Conservation (phyloP, 768 basidiomycete species). For the Panaeolus cyanescens region DNA sequence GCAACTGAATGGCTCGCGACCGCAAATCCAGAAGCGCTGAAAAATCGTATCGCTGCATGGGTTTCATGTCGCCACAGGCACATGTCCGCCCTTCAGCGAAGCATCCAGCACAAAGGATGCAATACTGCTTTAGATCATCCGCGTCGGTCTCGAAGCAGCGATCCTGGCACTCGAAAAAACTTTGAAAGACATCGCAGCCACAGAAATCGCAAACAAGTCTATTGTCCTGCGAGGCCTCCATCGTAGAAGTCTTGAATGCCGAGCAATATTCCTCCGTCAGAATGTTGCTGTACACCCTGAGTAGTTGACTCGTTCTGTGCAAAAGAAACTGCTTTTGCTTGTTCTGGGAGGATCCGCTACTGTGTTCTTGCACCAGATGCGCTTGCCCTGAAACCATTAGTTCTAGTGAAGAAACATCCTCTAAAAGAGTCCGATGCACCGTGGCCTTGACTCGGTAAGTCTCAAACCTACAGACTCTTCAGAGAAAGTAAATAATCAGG, state of each 20-base stretch:
- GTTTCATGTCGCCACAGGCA: constrained; percentile 58
- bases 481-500: not conserved
- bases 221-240: constrained; percentile 11
- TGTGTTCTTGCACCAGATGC: not conserved
- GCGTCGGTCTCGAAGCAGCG: constrained; percentile 34
- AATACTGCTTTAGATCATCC: constrained; percentile 37
- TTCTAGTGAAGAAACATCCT: not conserved
- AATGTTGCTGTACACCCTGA: constrained; percentile 52
- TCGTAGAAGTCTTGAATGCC: not conserved
- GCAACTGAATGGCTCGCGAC: constrained; percentile 6
- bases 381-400: not conserved
- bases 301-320: constrained; percentile 24
- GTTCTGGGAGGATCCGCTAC: not conserved
- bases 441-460: constrained; percentile 74
- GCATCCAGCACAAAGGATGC: constrained; percentile 68
- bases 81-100: constrained; percentile 82
- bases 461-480: constrained; percentile 79
- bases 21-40: constrained; percentile 36
- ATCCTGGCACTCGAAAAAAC: constrained; percentile 69
- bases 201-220: constrained; percentile 75
- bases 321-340: not conserved
- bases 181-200: constrained; percentile 78
- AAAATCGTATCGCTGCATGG: constrained; percentile 59
- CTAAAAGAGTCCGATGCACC: constrained; percentile 54
- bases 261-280: constrained; percentile 45